Conservation (phyloP, 2,329 filamentous ascomycete species). For the Pleurostoma richardsiae region DNA sequence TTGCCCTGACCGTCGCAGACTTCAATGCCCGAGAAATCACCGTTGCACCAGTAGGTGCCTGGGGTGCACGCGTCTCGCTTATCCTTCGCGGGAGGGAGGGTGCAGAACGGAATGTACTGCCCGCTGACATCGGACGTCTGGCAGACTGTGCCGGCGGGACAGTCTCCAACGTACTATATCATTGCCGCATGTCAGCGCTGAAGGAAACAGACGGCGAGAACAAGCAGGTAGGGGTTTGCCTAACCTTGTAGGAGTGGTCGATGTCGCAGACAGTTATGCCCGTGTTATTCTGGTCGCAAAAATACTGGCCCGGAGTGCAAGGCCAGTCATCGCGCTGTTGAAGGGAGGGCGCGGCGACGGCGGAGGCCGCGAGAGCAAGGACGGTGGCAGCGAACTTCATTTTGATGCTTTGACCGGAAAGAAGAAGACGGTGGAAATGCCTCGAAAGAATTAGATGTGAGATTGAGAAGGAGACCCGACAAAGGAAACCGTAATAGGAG, state of each 20-base stretch:
- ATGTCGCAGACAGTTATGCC: constrained; percentile 8
- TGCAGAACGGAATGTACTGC: constrained; percentile 7
- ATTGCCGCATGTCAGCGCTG: not conserved
- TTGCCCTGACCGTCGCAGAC: constrained; percentile 10
- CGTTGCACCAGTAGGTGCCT: constrained; percentile 7
- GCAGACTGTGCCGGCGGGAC: constrained; percentile 6
- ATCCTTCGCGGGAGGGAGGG: constrained; percentile 1
- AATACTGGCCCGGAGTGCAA: constrained; percentile 9
- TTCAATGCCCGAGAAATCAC: constrained; percentile 3
- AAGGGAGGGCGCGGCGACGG: constrained; percentile 6
- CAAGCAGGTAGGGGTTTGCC: not conserved
- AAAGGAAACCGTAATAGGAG: not conserved
- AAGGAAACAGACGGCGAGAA: not conserved
- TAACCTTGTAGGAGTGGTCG: constrained; percentile 5
- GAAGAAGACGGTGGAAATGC: not conserved
- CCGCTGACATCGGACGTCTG: constrained; percentile 2
- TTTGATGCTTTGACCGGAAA: constrained; percentile 1
- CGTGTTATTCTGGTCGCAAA: constrained; percentile 4
- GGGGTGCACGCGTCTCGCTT: constrained; percentile 3
- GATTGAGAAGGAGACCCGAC: not conserved
- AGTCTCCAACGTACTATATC: constrained; percentile 5
- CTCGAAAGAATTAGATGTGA: not conserved
- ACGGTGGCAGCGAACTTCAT: constrained; percentile 9
- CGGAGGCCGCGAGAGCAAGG: constrained; percentile 9
- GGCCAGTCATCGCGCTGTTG: not conserved